Percentiles rank a stretch among this genome's conserved stretches.
Conservation (phyloP, 2,329 filamentous ascomycete genomes). For the Verticillium albo-atrum region DNA sequence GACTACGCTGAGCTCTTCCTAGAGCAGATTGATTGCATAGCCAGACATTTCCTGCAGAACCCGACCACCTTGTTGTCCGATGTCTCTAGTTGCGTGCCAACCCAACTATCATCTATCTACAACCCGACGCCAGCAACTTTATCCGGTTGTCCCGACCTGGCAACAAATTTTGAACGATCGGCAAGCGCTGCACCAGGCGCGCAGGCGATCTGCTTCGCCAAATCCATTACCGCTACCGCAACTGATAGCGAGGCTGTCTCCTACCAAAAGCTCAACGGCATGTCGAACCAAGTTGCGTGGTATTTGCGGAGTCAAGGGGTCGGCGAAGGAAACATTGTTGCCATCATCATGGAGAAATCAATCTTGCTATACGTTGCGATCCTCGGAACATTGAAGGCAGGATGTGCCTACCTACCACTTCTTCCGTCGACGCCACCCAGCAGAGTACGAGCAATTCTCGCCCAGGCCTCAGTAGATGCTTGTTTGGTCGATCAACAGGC, state of each 20-base stretch:
- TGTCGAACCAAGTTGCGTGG: conserved; percentile 52
- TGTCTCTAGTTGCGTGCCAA: conserved; percentile 21
- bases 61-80: neutral
- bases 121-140: conserved; percentile 34
- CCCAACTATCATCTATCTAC: conserved; percentile 39
- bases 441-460: conserved; percentile 57
- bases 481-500: conserved; percentile 21
- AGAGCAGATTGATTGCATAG: conserved; percentile 55
- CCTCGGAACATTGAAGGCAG: conserved; percentile 68
- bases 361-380: conserved; percentile 68
- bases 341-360: conserved; percentile 75
- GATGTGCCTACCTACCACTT: conserved; percentile 76
- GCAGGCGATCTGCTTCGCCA: conserved; percentile 62
- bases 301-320: conserved; percentile 44
- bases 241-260: conserved; percentile 43
- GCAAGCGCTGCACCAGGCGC: conserved; percentile 43
- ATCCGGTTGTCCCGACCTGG: conserved; percentile 37
- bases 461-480: conserved; percentile 47
- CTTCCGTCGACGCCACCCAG: conserved; percentile 64
- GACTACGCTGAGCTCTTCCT: conserved; percentile 53
- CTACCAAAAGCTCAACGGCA: conserved; percentile 58
- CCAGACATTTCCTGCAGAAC: conserved; percentile 18
- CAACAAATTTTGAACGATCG: conserved; percentile 48
- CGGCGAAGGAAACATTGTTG: conserved; percentile 54
- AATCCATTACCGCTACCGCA: conserved; percentile 32